Conservation (phyloP, 257 asterid genomes). For the Gardenia jasminoides region DNA sequence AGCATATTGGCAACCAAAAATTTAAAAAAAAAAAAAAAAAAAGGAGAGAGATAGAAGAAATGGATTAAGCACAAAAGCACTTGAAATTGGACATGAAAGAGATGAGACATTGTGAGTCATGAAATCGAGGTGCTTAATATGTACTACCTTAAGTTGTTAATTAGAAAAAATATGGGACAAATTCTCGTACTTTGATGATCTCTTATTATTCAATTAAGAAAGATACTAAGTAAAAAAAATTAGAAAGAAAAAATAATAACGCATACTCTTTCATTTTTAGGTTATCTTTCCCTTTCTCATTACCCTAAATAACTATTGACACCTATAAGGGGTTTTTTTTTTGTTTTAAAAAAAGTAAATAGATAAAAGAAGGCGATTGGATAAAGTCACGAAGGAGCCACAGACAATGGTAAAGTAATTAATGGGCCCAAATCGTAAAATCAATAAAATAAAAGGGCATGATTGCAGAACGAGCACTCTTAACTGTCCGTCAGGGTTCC, state of each 20-base stretch:
- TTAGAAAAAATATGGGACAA: no score
- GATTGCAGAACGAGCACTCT: slow-evolving; percentile 28
- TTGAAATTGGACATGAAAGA: neutral
- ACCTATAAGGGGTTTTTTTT: neutral
- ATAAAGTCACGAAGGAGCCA: neutral
- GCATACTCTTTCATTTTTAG: neutral
- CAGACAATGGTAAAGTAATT: neutral
- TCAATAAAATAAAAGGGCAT: slow-evolving; percentile 21
- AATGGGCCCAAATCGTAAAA: neutral
- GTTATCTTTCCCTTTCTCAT: neutral
- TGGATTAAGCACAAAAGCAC: no score
- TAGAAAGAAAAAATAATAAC: no score
- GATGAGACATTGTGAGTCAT: neutral
- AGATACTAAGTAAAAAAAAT: no score
- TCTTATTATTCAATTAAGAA: no score
- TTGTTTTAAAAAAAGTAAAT: neutral
- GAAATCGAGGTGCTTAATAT: neutral
- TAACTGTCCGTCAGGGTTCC: slow-evolving; percentile 68
- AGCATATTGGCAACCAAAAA: no score
- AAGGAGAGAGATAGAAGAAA: no score
- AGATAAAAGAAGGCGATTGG: neutral
- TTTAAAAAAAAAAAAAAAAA: no score
- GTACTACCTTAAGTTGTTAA: no score
- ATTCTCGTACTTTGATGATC: neutral
- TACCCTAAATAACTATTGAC: neutral